A percentile compares a stretch with the other conserved stretches of the same genome.
Evolutionary conservation across 208 protist genomes (phyloP).

Genomic region (Entamoeba invadens): DNA sequence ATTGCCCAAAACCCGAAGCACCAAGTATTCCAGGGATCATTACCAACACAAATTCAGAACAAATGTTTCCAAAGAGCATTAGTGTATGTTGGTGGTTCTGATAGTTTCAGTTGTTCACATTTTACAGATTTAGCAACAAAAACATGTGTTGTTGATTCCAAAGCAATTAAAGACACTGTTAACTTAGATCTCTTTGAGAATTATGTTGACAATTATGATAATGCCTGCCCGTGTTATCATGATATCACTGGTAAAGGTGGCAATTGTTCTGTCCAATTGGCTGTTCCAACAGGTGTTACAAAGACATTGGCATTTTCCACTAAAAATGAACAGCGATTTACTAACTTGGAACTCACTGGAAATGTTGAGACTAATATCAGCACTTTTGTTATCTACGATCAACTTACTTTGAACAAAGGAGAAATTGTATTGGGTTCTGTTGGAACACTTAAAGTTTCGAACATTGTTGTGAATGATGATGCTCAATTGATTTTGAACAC

Average conservation of each 20-base stretch:
- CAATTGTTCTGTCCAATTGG: background rate
- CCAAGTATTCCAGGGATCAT: background rate
- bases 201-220: background rate
- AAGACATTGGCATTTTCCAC: background rate
- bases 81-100: background rate
- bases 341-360: background rate
- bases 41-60: background rate
- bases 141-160: background rate
- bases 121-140: background rate
- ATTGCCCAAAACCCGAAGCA: background rate
- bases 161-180: background rate
- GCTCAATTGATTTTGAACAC: background rate
- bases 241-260: background rate
- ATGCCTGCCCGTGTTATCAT: background rate
- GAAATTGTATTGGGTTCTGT: too few relatives aligned
- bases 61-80: background rate
- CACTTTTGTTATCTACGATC: background rate
- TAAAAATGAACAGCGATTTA: background rate
- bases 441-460: background rate
- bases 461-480: background rate
- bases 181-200: background rate
- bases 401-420: too few relatives aligned
- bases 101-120: background rate
- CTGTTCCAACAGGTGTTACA: too few relatives aligned
- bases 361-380: background rate